Evolutionary conservation across 345 rosid species (phyloP).

Genomic region (Eucalyptus victrix): DNA sequence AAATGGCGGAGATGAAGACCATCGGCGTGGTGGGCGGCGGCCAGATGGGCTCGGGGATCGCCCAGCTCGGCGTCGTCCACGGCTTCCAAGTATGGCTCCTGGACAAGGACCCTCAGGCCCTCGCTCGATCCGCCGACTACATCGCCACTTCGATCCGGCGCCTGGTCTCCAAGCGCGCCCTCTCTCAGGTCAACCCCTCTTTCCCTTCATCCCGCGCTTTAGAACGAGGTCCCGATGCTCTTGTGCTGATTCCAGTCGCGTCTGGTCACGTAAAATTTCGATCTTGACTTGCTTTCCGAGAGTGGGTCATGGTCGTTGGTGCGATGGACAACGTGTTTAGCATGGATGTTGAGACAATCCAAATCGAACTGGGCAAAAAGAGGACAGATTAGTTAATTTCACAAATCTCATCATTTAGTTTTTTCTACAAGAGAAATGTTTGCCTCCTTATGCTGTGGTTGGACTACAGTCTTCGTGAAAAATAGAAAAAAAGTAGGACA

Average conservation of each 20-base stretch:
- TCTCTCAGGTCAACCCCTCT: slow-evolving; percentile 32
- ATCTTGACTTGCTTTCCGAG: not conserved
- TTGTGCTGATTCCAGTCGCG: not conserved
- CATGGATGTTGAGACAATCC: not conserved
- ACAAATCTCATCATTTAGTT: no score
- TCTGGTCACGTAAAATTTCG: not conserved
- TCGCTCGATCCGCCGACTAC: slow-evolving; percentile 39
- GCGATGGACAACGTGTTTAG: not conserved
- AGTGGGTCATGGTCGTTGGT: not conserved
- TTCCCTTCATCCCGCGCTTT: not conserved
- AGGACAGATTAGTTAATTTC: no score
- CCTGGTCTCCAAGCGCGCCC: slow-evolving; percentile 48
- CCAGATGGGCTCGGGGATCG: slow-evolving; percentile 97
- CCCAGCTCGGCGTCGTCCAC: slow-evolving; percentile 64
- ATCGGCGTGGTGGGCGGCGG: slow-evolving; percentile 80
- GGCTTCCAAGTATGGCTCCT: slow-evolving; percentile 57
- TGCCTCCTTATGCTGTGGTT: no score
- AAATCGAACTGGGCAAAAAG: no score
- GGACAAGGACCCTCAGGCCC: slow-evolving; percentile 56
- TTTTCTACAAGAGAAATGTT: no score
- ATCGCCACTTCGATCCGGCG: slow-evolving; percentile 50
- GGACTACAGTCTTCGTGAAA: no score
- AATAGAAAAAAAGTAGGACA: no score
- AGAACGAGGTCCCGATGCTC: not conserved
- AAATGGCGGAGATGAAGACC: slow-evolving; percentile 28